These are phyloP conservation scores for Penicillium sp. DNA, from an alignment of 2,329 filamentous ascomycete species.

Conservation along the genomic window DNA sequence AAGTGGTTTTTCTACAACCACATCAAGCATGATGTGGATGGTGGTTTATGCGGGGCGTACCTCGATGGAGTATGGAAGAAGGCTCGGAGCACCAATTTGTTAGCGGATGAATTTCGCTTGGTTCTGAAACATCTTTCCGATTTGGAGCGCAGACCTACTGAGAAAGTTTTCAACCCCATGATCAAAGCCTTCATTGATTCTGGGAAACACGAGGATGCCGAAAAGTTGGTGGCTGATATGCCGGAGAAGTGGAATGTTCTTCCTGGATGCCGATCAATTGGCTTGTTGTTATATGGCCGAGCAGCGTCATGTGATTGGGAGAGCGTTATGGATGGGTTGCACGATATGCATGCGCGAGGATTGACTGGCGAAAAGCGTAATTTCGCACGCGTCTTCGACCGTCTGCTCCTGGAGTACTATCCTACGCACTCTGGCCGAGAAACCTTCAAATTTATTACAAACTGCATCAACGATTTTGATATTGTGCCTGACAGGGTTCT, in stretches of 20 bases:
- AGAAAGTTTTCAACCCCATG: constrained; percentile 42
- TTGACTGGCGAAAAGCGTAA: constrained; percentile 28
- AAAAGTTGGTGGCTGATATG: constrained; percentile 38
- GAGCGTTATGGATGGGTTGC: constrained; percentile 38
- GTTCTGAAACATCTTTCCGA: constrained; percentile 28
- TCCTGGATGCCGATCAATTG: constrained; percentile 35
- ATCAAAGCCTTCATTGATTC: constrained; percentile 41
- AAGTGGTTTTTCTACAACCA: constrained; percentile 36
- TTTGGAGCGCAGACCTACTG: constrained; percentile 32
- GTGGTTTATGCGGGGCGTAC: constrained; percentile 38
- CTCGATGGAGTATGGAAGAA: constrained; percentile 42
- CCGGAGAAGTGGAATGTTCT: constrained; percentile 27
- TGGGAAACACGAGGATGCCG: constrained; percentile 35
- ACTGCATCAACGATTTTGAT: constrained; percentile 35
- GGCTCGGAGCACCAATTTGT: constrained; percentile 35
- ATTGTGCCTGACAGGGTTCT: constrained; percentile 40
- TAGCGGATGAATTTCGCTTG: constrained; percentile 35
- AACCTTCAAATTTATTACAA: constrained; percentile 38
- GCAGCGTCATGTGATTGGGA: constrained; percentile 42
- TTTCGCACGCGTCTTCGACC: constrained; percentile 38
- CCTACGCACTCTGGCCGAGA: constrained; percentile 33
- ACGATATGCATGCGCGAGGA: constrained; percentile 37
- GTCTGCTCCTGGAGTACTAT: constrained; percentile 44
- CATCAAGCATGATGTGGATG: constrained; percentile 33
- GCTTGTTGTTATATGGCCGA: constrained; percentile 37